Conservation (phyloP, 2,329 filamentous ascomycete genomes). For the Sporothrix curviconia region DNA sequence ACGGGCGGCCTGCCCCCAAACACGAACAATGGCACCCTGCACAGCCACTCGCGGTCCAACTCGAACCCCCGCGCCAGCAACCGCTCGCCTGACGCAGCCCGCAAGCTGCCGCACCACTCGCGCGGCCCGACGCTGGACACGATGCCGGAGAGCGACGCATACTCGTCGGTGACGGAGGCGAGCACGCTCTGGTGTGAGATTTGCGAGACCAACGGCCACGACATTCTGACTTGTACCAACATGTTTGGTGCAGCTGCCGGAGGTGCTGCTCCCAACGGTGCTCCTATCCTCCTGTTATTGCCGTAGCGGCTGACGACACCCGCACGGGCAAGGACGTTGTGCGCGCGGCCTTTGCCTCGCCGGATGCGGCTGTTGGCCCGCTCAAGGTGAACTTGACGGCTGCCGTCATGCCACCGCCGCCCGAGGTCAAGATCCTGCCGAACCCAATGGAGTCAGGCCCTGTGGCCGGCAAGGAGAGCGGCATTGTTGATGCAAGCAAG, state of each 20-base stretch:
- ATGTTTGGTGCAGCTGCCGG: constrained; percentile 56
- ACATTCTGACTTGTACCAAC: constrained; percentile 88
- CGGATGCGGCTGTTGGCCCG: constrained; percentile 20
- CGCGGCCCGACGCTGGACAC: constrained; percentile 55
- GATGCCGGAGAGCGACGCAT: constrained; percentile 63
- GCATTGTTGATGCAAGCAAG: constrained; percentile 73
- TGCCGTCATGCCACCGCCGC: constrained; percentile 33
- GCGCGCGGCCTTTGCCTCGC: constrained; percentile 27
- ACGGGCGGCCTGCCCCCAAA: neutral
- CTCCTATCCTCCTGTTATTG: neutral
- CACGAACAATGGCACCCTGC: neutral
- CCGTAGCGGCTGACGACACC: neutral
- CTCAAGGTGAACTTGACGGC: constrained; percentile 32
- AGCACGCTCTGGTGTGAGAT: constrained; percentile 88
- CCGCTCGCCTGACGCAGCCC: constrained; percentile 36
- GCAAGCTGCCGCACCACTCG: constrained; percentile 35
- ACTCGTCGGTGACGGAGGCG: constrained; percentile 65
- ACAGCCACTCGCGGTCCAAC: constrained; percentile 4
- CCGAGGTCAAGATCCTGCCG: constrained; percentile 45
- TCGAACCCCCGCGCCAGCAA: constrained; percentile 3
- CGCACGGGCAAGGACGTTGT: constrained; percentile 19
- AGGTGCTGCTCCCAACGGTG: constrained; percentile 15
- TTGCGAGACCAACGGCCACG: constrained; percentile 84
- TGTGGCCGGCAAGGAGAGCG: constrained; percentile 71
- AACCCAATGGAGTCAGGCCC: constrained; percentile 61